A percentile compares a stretch with the other conserved stretches of the same genome.
Conservation (phyloP, 352 stramenopile species). For the Phytophthora crassamura region DNA sequence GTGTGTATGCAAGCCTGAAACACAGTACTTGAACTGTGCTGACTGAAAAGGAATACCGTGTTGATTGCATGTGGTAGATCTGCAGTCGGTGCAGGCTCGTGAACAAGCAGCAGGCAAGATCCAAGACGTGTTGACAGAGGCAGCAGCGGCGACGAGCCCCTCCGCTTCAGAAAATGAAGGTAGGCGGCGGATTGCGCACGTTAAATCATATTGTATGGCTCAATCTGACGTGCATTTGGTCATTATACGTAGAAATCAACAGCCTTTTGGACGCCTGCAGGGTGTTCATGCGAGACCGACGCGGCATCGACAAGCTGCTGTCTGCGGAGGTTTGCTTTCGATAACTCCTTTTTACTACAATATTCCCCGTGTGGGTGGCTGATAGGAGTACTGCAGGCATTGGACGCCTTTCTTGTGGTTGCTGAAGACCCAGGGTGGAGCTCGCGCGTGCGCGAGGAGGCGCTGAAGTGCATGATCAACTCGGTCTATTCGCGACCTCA, state of each 20-base stretch:
- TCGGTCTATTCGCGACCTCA: conserved; percentile 64
- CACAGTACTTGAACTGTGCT: too few species aligned
- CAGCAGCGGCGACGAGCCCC: conserved; percentile 1
- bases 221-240: background rate
- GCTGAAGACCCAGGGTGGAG: conserved; percentile 25
- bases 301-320: conserved; percentile 66
- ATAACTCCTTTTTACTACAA: too few species aligned
- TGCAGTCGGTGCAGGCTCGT: conserved; percentile 24
- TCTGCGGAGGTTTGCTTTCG: conserved; percentile 39
- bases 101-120: conserved; percentile 27
- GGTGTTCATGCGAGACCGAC: conserved; percentile 72
- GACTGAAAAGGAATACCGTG: background rate
- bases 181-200: background rate
- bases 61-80: conserved; percentile 16
- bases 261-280: conserved; percentile 53
- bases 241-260: background rate
- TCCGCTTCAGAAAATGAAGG: conserved; percentile 33
- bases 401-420: conserved; percentile 45
- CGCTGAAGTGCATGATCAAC: conserved; percentile 77
- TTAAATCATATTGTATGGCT: background rate
- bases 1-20: background rate
- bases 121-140: conserved; percentile 12
- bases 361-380: background rate
- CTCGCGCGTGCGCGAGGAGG: conserved; percentile 46
- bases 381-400: conserved; percentile 21